Evolutionary conservation across 1,284 basidiomycete genomes (phyloP).

Genomic region (Ganoderma lingzhi): DNA sequence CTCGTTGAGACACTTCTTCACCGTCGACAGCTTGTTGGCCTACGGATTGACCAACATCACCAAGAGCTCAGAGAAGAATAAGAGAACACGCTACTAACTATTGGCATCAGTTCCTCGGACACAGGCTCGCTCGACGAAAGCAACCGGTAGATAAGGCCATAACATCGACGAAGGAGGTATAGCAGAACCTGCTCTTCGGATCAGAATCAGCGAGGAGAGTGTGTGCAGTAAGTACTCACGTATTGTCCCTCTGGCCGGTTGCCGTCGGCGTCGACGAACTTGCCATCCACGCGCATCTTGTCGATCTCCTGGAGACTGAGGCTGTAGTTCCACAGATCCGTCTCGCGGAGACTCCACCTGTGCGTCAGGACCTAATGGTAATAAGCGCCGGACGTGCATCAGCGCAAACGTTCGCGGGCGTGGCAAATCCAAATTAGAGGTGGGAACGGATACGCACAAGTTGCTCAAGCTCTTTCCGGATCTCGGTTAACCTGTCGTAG

Average conservation of each 20-base stretch:
- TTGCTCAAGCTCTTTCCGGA: conserved; percentile 89
- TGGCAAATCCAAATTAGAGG: neutral
- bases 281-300: conserved; percentile 95
- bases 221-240: conserved; percentile 54
- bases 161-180: conserved; percentile 93
- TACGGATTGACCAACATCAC: conserved; percentile 39
- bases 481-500: conserved; percentile 89
- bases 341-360: conserved; percentile 97
- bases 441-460: conserved; percentile 56
- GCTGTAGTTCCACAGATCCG: conserved; percentile 95
- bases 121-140: conserved; percentile 98
- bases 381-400: neutral
- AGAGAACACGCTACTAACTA: conserved; percentile 62
- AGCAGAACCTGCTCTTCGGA: conserved; percentile 76
- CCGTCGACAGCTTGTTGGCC: conserved; percentile 94
- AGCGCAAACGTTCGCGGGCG: conserved; percentile 5
- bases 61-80: neutral
- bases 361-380: conserved; percentile 72
- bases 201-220: neutral
- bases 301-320: conserved; percentile 96
- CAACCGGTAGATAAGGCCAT: conserved; percentile 94
- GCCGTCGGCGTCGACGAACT: conserved; percentile 95
- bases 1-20: conserved; percentile 97
- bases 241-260: conserved; percentile 92
- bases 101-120: conserved; percentile 97